These are phyloP conservation scores for Cornus florida DNA, from an alignment of 148 eudicot genomes.

Conservation along the genomic window DNA sequence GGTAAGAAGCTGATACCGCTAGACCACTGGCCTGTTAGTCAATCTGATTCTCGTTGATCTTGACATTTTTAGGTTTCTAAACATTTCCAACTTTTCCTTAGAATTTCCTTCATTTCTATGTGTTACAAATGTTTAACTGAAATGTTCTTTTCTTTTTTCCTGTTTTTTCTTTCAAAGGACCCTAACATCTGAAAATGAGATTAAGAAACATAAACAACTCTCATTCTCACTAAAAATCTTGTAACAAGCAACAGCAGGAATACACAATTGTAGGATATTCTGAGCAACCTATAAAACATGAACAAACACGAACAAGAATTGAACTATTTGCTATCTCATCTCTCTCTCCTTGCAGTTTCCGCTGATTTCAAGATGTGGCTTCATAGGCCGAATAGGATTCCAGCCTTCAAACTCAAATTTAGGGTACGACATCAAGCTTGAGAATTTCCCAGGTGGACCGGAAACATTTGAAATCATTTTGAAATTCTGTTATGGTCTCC, in stretches of 20 bases:
- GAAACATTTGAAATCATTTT: constrained; percentile 46
- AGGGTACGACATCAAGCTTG: constrained; percentile 46
- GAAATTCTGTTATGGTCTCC: constrained; percentile 63
- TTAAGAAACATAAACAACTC: neutral
- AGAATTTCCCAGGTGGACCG: constrained; percentile 68
- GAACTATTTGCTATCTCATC: neutral
- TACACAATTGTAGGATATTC: neutral
- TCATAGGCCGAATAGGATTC: constrained; percentile 40
- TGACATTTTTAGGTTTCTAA: neutral
- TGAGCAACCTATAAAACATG: neutral
- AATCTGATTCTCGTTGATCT: too few species aligned
- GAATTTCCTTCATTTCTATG: neutral
- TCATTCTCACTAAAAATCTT: neutral
- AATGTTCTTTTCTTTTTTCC: neutral
- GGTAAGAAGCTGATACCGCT: too few species aligned
- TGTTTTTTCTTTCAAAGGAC: neutral
- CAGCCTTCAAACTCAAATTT: constrained; percentile 31
- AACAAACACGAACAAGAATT: neutral
- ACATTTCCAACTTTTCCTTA: neutral
- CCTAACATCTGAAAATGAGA: neutral
- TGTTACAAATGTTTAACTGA: neutral
- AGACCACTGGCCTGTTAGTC: too few species aligned
- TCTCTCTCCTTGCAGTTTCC: constrained; percentile 51
- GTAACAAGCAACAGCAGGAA: neutral
- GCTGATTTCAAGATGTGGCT: constrained; percentile 62